Base-by-base conservation (phyloP, 176 grass and related monocot species). In the Alopecurus myosuroides region DNA sequence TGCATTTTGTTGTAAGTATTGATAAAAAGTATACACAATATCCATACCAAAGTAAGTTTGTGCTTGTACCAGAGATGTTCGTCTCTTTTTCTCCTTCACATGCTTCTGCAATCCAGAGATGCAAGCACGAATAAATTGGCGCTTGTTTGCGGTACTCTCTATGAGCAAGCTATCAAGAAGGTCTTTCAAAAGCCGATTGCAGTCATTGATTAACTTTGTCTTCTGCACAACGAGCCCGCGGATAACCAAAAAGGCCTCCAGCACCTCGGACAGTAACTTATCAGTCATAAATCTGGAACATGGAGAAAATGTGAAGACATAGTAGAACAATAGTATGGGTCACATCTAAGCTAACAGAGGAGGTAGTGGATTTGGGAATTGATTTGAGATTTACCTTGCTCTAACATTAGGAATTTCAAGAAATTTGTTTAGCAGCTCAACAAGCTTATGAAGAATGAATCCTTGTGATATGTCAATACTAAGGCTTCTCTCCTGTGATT, bases 161-260 rank as follows among this genome's bases (percentile, higher is more conserved):
- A 95, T 33, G 44, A 98, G 91, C 74, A 98, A 90, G 81, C 89
- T 89, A 85, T 98, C 96, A 58, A 98, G 91, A 74, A 98, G 91
- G 44, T 98, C 96, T 80, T 95, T 98, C 81, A 98, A 76, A 84
- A 95, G 91, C 41, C 85, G 84, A 76, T 91, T 98, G 81, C 96
- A 98, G 79, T 98, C 96, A 77, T 88, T 94, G 86, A 98, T 98
- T 76, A 98, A 83, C 85, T 98, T 98, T 37, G 93, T 98, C 86
- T 98, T 98, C 72, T 98, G 96, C 58, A 98, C 92, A 88, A 98
- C 89, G 62, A 98, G 83, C 46, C 96, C 96, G 78, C 93, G 87
- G 81, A 98, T 95, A 79, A 95, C 90, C 74, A 98, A 76, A 86
- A 94, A 93, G 68, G 96, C 89, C 86, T 98, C 96, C 18, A 95